Evolutionary conservation across 805 yeast species (phyloP), one percentile per base, ranked within the genome.

Genomic region (Candida peoriensis): DNA sequence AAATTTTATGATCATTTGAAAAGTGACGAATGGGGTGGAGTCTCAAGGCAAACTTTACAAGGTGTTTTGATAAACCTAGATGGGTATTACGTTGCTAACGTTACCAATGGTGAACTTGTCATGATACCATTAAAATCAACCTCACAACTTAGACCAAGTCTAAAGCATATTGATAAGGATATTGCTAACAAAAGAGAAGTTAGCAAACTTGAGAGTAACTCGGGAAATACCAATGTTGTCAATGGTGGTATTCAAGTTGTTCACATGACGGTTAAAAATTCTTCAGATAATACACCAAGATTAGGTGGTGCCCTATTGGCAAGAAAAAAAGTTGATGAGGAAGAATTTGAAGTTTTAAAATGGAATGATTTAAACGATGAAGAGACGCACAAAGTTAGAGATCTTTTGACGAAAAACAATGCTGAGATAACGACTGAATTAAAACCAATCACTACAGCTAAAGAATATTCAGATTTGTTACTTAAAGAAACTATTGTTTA

Each of bases 121-220:
- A 56, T 90, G 41, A 58, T 74, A 2, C 84, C 90, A 2, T 66
- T 89, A 2, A 72, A 75, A 23, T 68, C 76, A 15, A 74, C 83
- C 0, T 74, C 81, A 0, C 97, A 90, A 57, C 57, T 93, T 41
- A 71, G 96, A 46, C 93, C 97, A 3, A 72, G 74, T 47, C 86
- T 93, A 61, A 73, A 71, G 44, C 85, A 89, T 53, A 76, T 88
- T 28, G 95, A 88, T 54, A 77, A 70, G 26, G 61, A 68, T 36
- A 52, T 60, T 41, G 74, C 68, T 38, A 63, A 63, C 37, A 68
- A 61, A 36, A 70, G 65, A 37, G 63, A 66, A 50, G 52, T 59
- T 24, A 62, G 59, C 33, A 65, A 66, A 30, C 70, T 68, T 26
- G 46, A 59, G 18, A 34, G 21, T 18, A 18, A 25, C 13, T n/a